Percentiles rank a stretch among this genome's conserved stretches.
Conservation (phyloP, 257 asterid genomes). For the Prunella vulgaris region DNA sequence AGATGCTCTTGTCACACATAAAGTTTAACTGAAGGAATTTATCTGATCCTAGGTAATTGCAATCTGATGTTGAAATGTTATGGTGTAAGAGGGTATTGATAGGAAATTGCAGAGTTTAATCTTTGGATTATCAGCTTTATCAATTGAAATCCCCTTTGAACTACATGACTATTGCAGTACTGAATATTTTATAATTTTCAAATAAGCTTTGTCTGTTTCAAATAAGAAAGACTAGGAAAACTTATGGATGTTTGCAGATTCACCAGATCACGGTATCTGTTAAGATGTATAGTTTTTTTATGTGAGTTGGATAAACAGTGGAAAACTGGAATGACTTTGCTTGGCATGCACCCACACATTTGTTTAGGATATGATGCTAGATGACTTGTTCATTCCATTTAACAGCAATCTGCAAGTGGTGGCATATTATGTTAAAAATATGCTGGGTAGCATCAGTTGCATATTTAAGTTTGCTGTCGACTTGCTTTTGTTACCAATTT, state of each 20-base stretch:
- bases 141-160: neutral
- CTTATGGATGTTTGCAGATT: neutral
- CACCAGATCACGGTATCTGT: neutral
- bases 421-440: neutral
- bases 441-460: neutral
- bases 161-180: neutral
- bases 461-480: neutral
- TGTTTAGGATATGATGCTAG: neutral
- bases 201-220: neutral
- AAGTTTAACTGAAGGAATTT: neutral
- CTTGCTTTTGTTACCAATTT: neutral
- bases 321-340: neutral
- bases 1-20: neutral
- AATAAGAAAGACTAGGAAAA: neutral
- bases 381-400: neutral
- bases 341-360: neutral
- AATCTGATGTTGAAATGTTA: slow-evolving; percentile 1
- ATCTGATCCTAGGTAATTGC: neutral
- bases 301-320: neutral
- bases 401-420: neutral
- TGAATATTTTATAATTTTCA: neutral
- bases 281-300: neutral
- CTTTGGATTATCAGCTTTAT: slow-evolving; percentile 4
- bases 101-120: neutral
- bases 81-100: neutral